Evolutionary conservation across 306 rosid genomes (phyloP).

Genomic region (Cucurbita moschata): DNA sequence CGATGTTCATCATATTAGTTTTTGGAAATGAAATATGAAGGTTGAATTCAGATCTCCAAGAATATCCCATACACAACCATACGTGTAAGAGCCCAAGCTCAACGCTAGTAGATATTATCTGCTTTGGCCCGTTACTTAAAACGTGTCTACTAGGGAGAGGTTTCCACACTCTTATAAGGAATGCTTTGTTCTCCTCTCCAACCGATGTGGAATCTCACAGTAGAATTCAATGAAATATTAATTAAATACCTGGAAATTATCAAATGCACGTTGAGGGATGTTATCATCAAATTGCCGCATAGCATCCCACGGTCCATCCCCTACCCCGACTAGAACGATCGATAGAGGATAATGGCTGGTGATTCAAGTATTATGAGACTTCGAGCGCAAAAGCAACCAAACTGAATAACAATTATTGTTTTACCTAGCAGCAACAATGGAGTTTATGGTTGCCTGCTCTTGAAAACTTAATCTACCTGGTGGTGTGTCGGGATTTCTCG

Average conservation of each 20-base stretch:
- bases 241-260: constrained; percentile 76
- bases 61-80: not conserved
- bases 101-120: no score
- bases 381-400: constrained; percentile 7
- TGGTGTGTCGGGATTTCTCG: constrained; percentile 54
- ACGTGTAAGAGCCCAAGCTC: no score
- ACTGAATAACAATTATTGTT: constrained; percentile 5
- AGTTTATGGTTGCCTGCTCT: constrained; percentile 61
- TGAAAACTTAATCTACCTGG: constrained; percentile 56
- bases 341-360: constrained; percentile 73
- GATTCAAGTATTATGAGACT: constrained; percentile 13
- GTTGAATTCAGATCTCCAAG: not conserved
- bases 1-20: not conserved
- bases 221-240: not conserved
- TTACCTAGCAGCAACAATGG: constrained; percentile 87
- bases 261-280: constrained; percentile 68
- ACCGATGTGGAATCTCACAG: no score
- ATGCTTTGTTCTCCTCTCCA: no score
- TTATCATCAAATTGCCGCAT: constrained; percentile 75
- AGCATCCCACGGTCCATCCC: constrained; percentile 98
- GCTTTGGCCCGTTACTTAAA: no score
- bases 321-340: constrained; percentile 87
- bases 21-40: not conserved
- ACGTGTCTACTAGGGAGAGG: no score
- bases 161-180: no score